These are phyloP conservation scores for Themeda triandra DNA, from an alignment of 176 grass and related monocot species.

Conservation along the genomic window DNA sequence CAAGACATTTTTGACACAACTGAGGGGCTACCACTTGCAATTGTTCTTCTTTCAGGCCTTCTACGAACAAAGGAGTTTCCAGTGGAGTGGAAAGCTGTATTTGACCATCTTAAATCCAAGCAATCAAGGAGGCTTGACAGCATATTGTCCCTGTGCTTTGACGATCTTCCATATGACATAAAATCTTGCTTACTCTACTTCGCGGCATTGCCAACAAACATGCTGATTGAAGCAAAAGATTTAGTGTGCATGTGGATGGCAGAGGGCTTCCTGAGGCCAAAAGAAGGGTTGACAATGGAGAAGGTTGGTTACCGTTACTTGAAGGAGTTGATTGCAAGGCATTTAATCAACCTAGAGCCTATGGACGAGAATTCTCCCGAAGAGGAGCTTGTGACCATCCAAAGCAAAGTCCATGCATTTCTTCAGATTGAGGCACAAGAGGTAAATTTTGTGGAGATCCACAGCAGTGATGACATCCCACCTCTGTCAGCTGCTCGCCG, in stretches of 20 bases:
- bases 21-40: no score
- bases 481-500: slow-evolving; percentile 7
- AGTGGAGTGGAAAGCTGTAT: no score
- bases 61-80: no score
- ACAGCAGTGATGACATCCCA: slow-evolving; percentile 10
- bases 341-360: neutral
- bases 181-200: no score
- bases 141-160: no score
- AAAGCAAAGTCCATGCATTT: slow-evolving; percentile 18
- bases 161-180: no score
- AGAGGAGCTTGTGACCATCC: slow-evolving; percentile 2
- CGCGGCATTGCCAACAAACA: no score
- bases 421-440: slow-evolving; percentile 30
- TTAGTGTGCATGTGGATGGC: slow-evolving; percentile 41
- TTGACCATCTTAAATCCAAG: no score
- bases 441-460: slow-evolving; percentile 25
- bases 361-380: neutral
- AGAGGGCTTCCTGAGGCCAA: slow-evolving; percentile 35
- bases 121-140: no score
- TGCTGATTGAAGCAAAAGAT: no score
- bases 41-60: no score
- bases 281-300: slow-evolving; percentile 20
- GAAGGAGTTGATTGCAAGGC: slow-evolving; percentile 37
- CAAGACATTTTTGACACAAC: no score
- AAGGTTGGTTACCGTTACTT: slow-evolving; percentile 16